Base-by-base conservation (phyloP, 1,139 yeast genomes). In the Spencermartinsiella ligniputridi region DNA sequence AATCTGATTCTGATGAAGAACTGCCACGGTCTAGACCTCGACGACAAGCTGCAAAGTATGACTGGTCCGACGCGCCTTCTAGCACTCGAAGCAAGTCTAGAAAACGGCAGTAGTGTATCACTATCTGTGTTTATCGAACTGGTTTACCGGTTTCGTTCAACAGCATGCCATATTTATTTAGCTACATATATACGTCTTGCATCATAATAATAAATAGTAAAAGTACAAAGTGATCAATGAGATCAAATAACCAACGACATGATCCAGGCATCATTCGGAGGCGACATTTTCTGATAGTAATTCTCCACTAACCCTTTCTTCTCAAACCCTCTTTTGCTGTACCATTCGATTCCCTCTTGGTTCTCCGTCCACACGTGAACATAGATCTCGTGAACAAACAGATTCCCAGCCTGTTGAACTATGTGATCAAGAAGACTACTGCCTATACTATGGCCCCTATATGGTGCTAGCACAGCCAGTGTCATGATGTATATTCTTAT, bases 391-490 rank as follows among this genome's bases (percentile, higher is more conserved):
- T 78, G 83, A 33, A 81, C 71, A 52, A 74, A 76, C 44, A 66
- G 64, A 42, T 60, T 63, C 53, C 73, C 73, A 3, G 88, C 76
- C 46, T 77, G 72, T 27, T 74, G 75, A 27, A 78, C 70, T 16
- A 83, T 64, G 62, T 71, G 79, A 2, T 74, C 68, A 42, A 87
- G 62, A 41, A 86, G 69, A 56, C 70, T 66, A 11, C 68, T 61
- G n/a, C 89, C 95, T 37, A 85, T 72, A 0, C 88, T 86, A 51
- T 70, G 68, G 24, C 70, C 62, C 50, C 82, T 67, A 62, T 84
- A 87, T 1, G 78, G 75, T 35, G 75, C 68, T 51, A 84, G 66
- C 5, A 86, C 90, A 0, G 81, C 86, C 38, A 87, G 62, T 2
- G 81, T 72, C 60, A 83, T 85, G 32, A 87, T 72, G 54, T 83